Base-by-base conservation (phyloP, 225 moss, liverwort and hornwort species). In the Asterella californica region DNA sequence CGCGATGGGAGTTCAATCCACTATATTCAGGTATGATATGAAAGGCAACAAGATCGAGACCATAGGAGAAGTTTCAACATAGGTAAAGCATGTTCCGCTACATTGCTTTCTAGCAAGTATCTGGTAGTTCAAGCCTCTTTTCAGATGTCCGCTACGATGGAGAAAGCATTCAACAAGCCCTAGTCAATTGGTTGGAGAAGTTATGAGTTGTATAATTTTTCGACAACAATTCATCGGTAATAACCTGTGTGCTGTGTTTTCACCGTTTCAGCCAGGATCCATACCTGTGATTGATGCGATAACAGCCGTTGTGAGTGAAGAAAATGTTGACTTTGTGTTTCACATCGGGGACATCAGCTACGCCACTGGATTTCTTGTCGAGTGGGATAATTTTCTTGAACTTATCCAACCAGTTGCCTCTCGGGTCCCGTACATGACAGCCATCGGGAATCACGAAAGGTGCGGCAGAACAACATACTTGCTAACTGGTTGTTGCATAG, bases 301-400 rank as follows among this genome's bases (percentile, higher is more conserved):
- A 32, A 83, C 88, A 2, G 78, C 46, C 27, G 90, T 81, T 66
- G 87, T 87, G 65, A 79, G 76, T 32, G 52, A 15, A 60, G 82
- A 87, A 66, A 86, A 82, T 25, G 81, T 93, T 30, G 87, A 84
- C 72, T 84, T 80, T 14, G 81, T 93, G 17, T 88, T 92, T 37
- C 94, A 95, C 42, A 88, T 88, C 47, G 93, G 93, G 47, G 93
- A 95, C 84, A 93, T 95, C 74, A 95, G 94, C 83, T 93, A 88
- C 24, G 91, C 93, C 0, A 95, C 93, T 25, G 94, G 90, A 24
- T 93, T 93, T 60, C 83, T 95, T 37, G 93, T 95, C 42, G 90
- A 93, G 77, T 95, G 94, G 94, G 90, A 93, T 60, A 83, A 86
- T 30, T 93, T 95, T 68, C 66, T 95, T 78, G 90, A 91, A 50